Conservation (phyloP, 164 flowering plant genomes). For the Hamamelis virginiana region DNA sequence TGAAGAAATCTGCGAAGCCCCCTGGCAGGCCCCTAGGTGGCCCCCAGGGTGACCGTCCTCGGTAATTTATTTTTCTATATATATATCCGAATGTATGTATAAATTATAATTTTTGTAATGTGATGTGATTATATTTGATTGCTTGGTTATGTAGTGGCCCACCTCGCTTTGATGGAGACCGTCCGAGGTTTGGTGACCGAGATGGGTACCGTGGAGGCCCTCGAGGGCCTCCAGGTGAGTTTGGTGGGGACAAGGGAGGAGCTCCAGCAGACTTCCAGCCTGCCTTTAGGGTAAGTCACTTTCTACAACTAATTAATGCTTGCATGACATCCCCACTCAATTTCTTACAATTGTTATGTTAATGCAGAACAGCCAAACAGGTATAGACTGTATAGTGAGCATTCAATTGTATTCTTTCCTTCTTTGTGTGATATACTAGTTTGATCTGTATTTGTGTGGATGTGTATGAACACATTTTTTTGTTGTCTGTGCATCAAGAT, state of each 20-base stretch:
- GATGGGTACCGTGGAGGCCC: constrained; percentile 53
- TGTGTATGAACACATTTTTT: no score
- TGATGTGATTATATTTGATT: not conserved
- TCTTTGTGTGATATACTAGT: no score
- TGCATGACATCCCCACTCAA: no score
- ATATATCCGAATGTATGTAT: not conserved
- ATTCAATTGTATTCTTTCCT: no score
- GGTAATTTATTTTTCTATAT: constrained; percentile 23
- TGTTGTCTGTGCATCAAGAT: no score
- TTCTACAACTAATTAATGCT: not conserved
- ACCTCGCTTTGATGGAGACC: constrained; percentile 46
- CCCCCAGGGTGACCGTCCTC: constrained; percentile 50
- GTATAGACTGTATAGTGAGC: no score
- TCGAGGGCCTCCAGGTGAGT: constrained; percentile 30
- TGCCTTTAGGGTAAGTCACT: constrained; percentile 36
- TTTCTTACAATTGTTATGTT: no score
- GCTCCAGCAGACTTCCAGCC: constrained; percentile 50
- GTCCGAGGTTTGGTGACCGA: constrained; percentile 50
- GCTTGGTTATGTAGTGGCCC: constrained; percentile 30
- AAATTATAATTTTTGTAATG: not conserved
- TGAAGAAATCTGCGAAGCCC: constrained; percentile 44
- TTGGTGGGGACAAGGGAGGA: constrained; percentile 43
- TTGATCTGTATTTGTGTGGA: no score
- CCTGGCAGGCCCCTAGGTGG: constrained; percentile 42
- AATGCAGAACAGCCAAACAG: no score